These are phyloP conservation scores for Diutina mesorugosa DNA, from an alignment of 1,139 yeast species.

Conservation along the genomic window DNA sequence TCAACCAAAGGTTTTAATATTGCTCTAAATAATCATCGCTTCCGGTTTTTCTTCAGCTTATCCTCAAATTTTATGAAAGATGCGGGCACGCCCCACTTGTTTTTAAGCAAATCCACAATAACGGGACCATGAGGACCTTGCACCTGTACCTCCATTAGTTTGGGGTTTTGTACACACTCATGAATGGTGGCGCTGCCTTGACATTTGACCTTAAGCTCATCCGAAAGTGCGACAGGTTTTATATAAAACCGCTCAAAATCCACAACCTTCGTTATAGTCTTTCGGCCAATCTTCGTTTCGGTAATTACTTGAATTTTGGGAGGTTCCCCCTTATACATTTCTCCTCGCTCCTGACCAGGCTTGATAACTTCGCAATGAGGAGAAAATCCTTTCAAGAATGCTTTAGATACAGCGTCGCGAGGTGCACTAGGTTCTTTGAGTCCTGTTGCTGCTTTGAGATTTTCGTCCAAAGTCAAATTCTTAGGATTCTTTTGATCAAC, in stretches of 20 bases:
- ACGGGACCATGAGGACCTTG: slow-evolving; percentile 81
- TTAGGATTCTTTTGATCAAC: slow-evolving; percentile 34
- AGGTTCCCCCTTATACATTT: slow-evolving; percentile 45
- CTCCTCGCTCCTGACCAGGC: slow-evolving; percentile 23
- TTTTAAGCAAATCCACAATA: slow-evolving; percentile 27
- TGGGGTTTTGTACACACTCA: slow-evolving; percentile 40
- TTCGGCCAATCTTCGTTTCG: slow-evolving; percentile 74
- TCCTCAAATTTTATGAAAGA: slow-evolving; percentile 59
- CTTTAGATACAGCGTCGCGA: slow-evolving; percentile 40
- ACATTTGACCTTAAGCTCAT: slow-evolving; percentile 62
- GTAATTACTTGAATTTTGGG: slow-evolving; percentile 59
- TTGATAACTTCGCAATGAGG: slow-evolving; percentile 44
- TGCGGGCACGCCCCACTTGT: slow-evolving; percentile 49
- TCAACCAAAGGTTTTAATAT: too few species aligned
- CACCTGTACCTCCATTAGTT: slow-evolving; percentile 56
- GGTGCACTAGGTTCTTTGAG: slow-evolving; percentile 7
- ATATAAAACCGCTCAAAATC: slow-evolving; percentile 61
- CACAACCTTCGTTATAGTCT: slow-evolving; percentile 59
- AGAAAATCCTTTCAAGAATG: slow-evolving; percentile 40
- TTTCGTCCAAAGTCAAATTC: slow-evolving; percentile 41
- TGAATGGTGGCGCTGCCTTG: slow-evolving; percentile 80
- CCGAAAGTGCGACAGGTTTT: slow-evolving; percentile 52
- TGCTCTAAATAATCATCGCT: not conserved
- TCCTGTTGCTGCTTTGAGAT: slow-evolving; percentile 14
- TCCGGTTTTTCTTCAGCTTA: slow-evolving; percentile 41